Evolutionary conservation across 2,329 filamentous ascomycete genomes (phyloP).

Genomic region (Penicillium sp.): DNA sequence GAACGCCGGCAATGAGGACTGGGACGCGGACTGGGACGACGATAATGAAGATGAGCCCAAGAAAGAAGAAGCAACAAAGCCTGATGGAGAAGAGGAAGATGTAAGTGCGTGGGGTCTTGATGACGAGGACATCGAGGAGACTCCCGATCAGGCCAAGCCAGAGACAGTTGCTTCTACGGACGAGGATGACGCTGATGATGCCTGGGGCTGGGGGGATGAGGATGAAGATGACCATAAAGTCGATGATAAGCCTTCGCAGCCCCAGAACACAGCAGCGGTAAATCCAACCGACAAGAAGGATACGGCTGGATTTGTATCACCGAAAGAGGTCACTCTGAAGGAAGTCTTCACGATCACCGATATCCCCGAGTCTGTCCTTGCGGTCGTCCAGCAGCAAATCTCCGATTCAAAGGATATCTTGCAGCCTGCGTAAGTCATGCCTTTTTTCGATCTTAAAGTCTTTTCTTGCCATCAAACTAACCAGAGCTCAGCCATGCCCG

Average conservation of each 20-base stretch:
- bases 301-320: conserved; percentile 10
- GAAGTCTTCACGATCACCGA: conserved; percentile 85
- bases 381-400: conserved; percentile 36
- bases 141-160: conserved; percentile 18
- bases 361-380: conserved; percentile 66
- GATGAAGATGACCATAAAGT: conserved; percentile 31
- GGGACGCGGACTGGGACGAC: conserved; percentile 73
- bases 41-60: conserved; percentile 44
- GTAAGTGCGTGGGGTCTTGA: conserved; percentile 47
- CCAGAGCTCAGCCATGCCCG: conserved; percentile 23
- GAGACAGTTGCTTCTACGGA: conserved; percentile 13
- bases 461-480: conserved; percentile 14
- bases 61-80: conserved; percentile 10
- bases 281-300: conserved; percentile 21
- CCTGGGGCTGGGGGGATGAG: conserved; percentile 81
- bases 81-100: conserved; percentile 35
- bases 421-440: conserved; percentile 29
- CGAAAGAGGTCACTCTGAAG: conserved; percentile 63
- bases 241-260: conserved; percentile 12
- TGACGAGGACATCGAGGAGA: conserved; percentile 33
- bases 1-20: conserved; percentile 51
- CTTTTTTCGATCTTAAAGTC: background rate
- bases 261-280: conserved; percentile 12
- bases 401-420: conserved; percentile 35
- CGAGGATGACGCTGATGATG: conserved; percentile 47